Percentiles rank a stretch among this genome's conserved stretches.
Evolutionary conservation across 2,329 filamentous ascomycete genomes (phyloP).

Genomic region (Colletotrichum sp.): DNA sequence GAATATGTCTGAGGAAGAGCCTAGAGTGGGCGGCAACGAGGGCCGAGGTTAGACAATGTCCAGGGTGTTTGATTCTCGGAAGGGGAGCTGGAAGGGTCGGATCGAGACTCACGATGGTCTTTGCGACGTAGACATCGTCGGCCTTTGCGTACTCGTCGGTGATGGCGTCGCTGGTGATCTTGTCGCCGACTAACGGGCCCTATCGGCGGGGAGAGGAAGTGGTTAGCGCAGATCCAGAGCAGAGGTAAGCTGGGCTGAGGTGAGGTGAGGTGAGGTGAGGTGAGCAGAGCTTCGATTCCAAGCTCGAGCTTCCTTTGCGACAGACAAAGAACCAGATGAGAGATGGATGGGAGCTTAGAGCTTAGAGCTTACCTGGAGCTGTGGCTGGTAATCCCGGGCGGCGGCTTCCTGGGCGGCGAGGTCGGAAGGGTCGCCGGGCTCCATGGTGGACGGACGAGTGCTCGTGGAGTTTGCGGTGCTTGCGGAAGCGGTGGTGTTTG

Average conservation of each 20-base stretch:
- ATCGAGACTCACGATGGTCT: conserved; percentile 74
- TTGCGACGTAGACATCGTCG: conserved; percentile 82
- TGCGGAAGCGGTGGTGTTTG: not conserved
- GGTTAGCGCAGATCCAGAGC: not conserved
- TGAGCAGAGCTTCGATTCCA: not conserved
- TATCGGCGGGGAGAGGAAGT: conserved; percentile 37
- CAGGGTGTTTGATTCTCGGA: conserved; percentile 15
- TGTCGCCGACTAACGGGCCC: conserved; percentile 84
- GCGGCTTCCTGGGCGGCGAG: conserved; percentile 65
- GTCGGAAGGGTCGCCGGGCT: conserved; percentile 38
- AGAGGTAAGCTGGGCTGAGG: not conserved
- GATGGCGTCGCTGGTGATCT: conserved; percentile 78
- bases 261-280: not conserved
- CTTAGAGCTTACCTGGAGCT: conserved; percentile 52
- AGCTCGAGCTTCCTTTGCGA: not conserved
- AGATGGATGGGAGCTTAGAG: not conserved
- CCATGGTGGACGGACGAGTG: conserved; percentile 28
- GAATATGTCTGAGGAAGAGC: conserved; percentile 83
- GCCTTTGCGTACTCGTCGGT: conserved; percentile 87
- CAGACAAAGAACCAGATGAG: not conserved
- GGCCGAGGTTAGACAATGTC: not conserved
- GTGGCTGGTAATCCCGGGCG: conserved; percentile 63
- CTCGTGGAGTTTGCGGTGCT: conserved; percentile 39
- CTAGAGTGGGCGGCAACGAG: conserved; percentile 46
- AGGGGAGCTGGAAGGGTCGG: not conserved